Base-by-base conservation (phyloP, 768 basidiomycete genomes). In the Erythrobasidium yunnanense region DNA sequence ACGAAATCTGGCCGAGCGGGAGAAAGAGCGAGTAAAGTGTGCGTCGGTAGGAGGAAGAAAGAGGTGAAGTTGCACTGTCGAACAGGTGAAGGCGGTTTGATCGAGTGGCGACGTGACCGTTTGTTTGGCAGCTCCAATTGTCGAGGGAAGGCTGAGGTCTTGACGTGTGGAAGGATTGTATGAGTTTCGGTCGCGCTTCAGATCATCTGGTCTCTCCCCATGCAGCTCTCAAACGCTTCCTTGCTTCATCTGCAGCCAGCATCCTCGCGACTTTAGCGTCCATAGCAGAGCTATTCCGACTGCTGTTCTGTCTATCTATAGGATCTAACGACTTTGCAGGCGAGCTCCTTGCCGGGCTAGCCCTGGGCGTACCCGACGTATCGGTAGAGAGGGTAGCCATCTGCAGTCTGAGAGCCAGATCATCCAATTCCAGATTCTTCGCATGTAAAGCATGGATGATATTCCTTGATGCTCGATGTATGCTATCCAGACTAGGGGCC, bases 401-500 rank as follows among this genome's bases (percentile, higher is more conserved):
- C 20, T 63, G 47, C 5, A 78, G 68, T 0, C 76, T 69, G 5
- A 68, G 57, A 0, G 74, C 62, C 17, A 78, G 72, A 20, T 75
- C 75, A 65, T 77, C 77, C 29, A 79, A 69, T n/a, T 75, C 74
- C 50, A 70, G 46, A 2, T 69, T 68, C 66, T 72, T 71, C 51
- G 74, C 73, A 6, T 69, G 65, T 3, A 77, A 73, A 17, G 74
- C 76, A 1, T 63, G 65, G 4, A 89, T 86, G 71, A 95, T 88
- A 74, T 92, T 91, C 45, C 86, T 83, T 71, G 87, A 86, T 0
- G 88, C 87, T 32, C 88, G 82, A 70, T 86, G 84, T 74, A 93
- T 82, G 0, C 87, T 85, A 71, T 92, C 91, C 55, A 95, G 77
- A 5, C 88, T 84, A 0, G 90, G 90, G 4, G 88, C 81, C 69